Conservation (phyloP, 1,284 basidiomycete species). For the Pulchroboletus neoregius region DNA sequence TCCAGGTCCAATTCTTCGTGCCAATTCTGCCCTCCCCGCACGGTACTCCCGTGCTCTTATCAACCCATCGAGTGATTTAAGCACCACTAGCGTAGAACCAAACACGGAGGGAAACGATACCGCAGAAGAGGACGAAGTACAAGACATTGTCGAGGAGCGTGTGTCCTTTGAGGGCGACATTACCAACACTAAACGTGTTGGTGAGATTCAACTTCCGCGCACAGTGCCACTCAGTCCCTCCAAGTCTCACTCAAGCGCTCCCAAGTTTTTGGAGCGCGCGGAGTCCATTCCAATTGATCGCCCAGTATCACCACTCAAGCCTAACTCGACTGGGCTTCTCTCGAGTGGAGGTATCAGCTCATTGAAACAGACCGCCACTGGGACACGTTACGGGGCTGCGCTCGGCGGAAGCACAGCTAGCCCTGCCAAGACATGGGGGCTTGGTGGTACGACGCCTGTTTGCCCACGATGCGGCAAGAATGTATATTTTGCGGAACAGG, state of each 20-base stretch:
- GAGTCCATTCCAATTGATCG: slow-evolving; percentile 12
- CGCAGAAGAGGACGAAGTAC: slow-evolving; percentile 29
- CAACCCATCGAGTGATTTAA: slow-evolving; percentile 15
- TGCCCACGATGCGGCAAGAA: slow-evolving; percentile 57
- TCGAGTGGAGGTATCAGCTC: slow-evolving; percentile 22
- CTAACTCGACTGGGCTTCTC: slow-evolving; percentile 24
- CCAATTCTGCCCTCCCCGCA: slow-evolving; percentile 30
- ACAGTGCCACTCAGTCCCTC: slow-evolving; percentile 37
- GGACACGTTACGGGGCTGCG: slow-evolving; percentile 50
- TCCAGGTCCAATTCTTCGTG: slow-evolving; percentile 24
- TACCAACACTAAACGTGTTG: slow-evolving; percentile 36
- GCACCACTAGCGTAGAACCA: slow-evolving; percentile 3
- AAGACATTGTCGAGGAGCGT: slow-evolving; percentile 21
- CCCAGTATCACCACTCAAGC: slow-evolving; percentile 26
- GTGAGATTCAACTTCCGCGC: slow-evolving; percentile 36
- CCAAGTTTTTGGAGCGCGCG: slow-evolving; percentile 11
- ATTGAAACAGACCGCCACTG: slow-evolving; percentile 42
- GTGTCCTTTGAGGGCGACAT: slow-evolving; percentile 28
- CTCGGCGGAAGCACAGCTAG: slow-evolving; percentile 34
- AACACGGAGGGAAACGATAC: slow-evolving; percentile 24
- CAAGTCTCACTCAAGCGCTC: slow-evolving; percentile 15
- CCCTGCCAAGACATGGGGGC: slow-evolving; percentile 39
- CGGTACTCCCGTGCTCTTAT: slow-evolving; percentile 29
- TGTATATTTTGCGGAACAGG: slow-evolving; percentile 66
- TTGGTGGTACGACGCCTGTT: slow-evolving; percentile 41